Evolutionary conservation across 768 basidiomycete genomes (phyloP).

Genomic region (Amanita exitialis): DNA sequence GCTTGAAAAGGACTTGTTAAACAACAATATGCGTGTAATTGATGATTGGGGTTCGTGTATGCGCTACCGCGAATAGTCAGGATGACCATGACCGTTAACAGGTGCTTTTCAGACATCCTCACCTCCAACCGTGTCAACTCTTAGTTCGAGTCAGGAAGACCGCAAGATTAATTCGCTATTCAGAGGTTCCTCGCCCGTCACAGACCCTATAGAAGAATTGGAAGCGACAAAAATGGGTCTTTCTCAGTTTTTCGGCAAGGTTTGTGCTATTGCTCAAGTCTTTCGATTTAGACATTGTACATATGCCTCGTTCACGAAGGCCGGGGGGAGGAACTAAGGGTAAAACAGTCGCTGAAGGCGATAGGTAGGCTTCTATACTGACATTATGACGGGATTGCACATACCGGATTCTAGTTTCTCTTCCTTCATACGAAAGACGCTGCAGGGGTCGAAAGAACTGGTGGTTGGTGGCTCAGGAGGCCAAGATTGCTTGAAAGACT

Average conservation of each 20-base stretch:
- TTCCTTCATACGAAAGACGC: neutral
- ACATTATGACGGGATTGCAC: neutral
- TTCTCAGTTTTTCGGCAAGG: neutral
- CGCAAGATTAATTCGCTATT: slow-evolving; percentile 1
- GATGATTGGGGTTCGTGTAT: slow-evolving; percentile 7
- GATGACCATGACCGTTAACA: neutral
- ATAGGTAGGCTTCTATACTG: neutral
- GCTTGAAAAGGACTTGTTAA: slow-evolving; percentile 2
- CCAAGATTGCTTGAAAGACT: neutral
- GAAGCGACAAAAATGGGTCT: slow-evolving; percentile 5
- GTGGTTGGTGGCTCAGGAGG: neutral
- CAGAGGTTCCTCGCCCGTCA: neutral
- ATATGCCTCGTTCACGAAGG: slow-evolving; percentile 3
- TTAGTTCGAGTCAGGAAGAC: slow-evolving; percentile 5
- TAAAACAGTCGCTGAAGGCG: neutral
- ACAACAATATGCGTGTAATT: neutral
- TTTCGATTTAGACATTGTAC: neutral
- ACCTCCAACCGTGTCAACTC: slow-evolving; percentile 2
- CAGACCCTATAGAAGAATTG: slow-evolving; percentile 2
- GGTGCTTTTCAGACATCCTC: slow-evolving; percentile 1
- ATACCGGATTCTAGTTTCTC: neutral
- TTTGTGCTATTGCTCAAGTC: neutral
- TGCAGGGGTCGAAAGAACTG: neutral
- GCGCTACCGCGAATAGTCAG: neutral
- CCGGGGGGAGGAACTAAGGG: neutral